A percentile compares a stretch with the other conserved stretches of the same genome.
Conservation (phyloP, 2,329 filamentous ascomycete species). For the Aspergillus alliaceus region DNA sequence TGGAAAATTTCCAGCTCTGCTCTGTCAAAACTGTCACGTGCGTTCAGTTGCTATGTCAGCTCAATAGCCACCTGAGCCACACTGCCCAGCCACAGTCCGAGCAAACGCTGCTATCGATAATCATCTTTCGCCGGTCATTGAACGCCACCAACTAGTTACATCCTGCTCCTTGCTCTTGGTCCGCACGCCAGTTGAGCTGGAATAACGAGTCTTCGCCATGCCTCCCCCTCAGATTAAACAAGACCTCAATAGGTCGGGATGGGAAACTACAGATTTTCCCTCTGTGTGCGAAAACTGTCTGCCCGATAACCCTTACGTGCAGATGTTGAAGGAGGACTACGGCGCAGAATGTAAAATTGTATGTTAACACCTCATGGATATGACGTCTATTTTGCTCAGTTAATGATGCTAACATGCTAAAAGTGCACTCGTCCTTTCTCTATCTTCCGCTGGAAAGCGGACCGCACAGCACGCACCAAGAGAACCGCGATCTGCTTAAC, state of each 20-base stretch:
- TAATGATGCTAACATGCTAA: conserved; percentile 4
- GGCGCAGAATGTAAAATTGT: conserved; percentile 78
- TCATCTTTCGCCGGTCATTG: conserved; percentile 1
- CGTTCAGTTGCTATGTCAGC: background rate
- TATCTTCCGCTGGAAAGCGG: conserved; percentile 90
- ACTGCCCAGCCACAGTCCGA: conserved; percentile 4
- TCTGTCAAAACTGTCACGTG: background rate
- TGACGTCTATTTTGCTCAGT: background rate
- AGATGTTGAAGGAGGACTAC: conserved; percentile 98
- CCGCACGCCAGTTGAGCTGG: background rate
- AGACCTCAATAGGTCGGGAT: conserved; percentile 90
- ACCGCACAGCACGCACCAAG: conserved; percentile 87
- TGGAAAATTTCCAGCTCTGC: background rate
- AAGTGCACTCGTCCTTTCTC: conserved; percentile 91
- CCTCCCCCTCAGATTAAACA: conserved; percentile 95
- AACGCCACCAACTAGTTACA: background rate
- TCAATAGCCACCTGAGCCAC: conserved; percentile 7
- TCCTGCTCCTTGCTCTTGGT: background rate
- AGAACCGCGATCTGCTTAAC: conserved; percentile 95
- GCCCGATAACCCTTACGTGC: conserved; percentile 94
- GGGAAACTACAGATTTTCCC: conserved; percentile 70
- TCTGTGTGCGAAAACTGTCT: conserved; percentile 78
- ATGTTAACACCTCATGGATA: conserved; percentile 13
- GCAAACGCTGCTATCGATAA: conserved; percentile 13
- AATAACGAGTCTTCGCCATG: conserved; percentile 19